phyloP scores from a whole-genome alignment of 768 basidiomycete species.

The Lenzites betulinus region DNA sequence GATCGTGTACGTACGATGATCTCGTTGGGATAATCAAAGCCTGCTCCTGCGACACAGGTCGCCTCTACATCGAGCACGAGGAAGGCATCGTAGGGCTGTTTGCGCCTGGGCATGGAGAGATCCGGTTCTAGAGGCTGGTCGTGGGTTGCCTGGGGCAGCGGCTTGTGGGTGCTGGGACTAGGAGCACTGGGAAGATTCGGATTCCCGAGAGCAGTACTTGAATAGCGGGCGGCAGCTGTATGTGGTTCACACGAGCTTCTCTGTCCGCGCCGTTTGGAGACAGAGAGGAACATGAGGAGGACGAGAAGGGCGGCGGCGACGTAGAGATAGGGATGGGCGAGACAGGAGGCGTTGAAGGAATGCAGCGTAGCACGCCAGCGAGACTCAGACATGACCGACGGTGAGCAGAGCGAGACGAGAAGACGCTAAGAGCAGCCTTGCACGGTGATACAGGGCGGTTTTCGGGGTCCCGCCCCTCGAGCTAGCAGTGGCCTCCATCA shows the following conservation, averaged over 20 bases:
- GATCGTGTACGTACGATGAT: constrained; percentile 72
- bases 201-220: background rate
- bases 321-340: background rate
- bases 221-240: background rate
- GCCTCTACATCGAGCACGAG: constrained; percentile 91
- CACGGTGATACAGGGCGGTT: background rate
- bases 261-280: background rate
- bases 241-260: constrained; percentile 12
- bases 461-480: constrained; percentile 8
- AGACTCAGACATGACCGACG: constrained; percentile 17
- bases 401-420: background rate
- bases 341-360: constrained; percentile 6
- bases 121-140: background rate
- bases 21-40: constrained; percentile 89
- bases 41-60: constrained; percentile 69
- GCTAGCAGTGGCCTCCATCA: background rate
- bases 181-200: constrained; percentile 1
- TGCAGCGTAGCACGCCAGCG: constrained; percentile 3
- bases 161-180: background rate
- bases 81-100: constrained; percentile 71
- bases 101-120: constrained; percentile 20
- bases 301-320: background rate
- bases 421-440: background rate
- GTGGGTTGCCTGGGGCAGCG: background rate
- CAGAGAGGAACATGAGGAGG: background rate